Base-by-base conservation (phyloP, 2,329 filamentous ascomycete genomes). In the Aspergillus glaucus region DNA sequence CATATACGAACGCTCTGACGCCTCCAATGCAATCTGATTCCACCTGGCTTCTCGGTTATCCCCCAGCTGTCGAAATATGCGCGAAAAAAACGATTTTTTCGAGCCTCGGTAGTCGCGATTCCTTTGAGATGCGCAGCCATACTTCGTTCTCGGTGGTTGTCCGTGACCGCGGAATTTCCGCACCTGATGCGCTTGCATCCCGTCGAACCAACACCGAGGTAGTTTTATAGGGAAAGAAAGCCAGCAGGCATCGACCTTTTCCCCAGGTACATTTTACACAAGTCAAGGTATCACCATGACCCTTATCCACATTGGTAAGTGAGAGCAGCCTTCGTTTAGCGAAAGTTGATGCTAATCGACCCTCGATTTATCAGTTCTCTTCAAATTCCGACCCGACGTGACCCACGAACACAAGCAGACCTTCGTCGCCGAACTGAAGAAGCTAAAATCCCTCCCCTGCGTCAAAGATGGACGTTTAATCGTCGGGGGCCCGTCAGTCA, bases 401-500 rank as follows among this genome's bases (percentile, higher is more conserved):
- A 59, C 67, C 2, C 49, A 65, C 6, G 64, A 68, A 8, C 72
- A 78, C 50, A 74, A 72, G 45, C 59, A 69, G 2, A 69, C 59
- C 0, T 80, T 80, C 40, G 65, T 75, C 22, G 54, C 52, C 0
- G 72, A 79, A 49, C 64, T 80, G 5, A 77, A 74, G 50, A 70
- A 69, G 1, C 67, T 81, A n/a, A 77, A 76, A 40, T 47, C 58
- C 2, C 63, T 80, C 3, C 51, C 75, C 0, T 78, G 72, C 37
- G 77, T 80, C 19, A 70, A 77, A 44, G 58, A 72, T 10, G 66
- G 72, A n/a, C 69, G 71, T 1, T 68, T 80, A 0, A 58, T 77
- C 0, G 77, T 80, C 4, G 78, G 78, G 0, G 75, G 78, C 0
- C 77, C 77, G 0, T 78, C 76, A 0, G 67, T 80, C 4, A 80